Evolutionary conservation across 2,329 filamentous ascomycete genomes (phyloP).

Genomic region (Diplodia sapinea): DNA sequence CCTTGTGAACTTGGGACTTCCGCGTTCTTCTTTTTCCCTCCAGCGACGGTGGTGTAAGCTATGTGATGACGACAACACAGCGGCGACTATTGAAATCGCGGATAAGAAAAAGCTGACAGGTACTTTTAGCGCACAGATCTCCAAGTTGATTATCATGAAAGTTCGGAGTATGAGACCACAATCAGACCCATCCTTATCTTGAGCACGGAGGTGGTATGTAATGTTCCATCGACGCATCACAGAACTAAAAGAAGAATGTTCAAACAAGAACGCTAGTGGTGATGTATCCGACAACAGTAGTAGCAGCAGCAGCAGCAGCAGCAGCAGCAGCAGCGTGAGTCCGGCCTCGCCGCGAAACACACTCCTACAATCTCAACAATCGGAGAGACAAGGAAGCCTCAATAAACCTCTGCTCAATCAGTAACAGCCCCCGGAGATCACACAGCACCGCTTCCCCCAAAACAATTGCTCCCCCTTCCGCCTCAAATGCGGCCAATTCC

Average conservation of each 20-base stretch:
- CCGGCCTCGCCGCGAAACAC: too few species aligned
- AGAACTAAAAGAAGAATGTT: neutral
- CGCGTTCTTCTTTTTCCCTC: too few species aligned
- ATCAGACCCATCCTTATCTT: neutral
- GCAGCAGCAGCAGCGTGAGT: too few species aligned
- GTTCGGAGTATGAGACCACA: neutral
- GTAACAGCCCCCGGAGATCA: too few species aligned
- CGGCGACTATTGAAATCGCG: too few species aligned
- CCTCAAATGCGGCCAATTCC: constrained; percentile 12
- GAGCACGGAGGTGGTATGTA: neutral
- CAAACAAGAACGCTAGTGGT: neutral
- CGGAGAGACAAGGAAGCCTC: too few species aligned
- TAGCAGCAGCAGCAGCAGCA: neutral
- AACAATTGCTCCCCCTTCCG: neutral
- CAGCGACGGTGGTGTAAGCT: too few species aligned
- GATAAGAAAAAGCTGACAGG: neutral
- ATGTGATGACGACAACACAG: too few species aligned
- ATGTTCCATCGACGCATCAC: neutral
- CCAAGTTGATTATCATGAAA: neutral
- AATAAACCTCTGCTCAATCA: too few species aligned
- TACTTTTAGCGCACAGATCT: neutral
- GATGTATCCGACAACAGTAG: neutral
- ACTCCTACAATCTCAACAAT: too few species aligned
- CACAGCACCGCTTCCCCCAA: too few species aligned
- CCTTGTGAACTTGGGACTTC: too few species aligned